Base-by-base conservation (phyloP, 129 eudicot genomes). In the Saussurea involucrata region DNA sequence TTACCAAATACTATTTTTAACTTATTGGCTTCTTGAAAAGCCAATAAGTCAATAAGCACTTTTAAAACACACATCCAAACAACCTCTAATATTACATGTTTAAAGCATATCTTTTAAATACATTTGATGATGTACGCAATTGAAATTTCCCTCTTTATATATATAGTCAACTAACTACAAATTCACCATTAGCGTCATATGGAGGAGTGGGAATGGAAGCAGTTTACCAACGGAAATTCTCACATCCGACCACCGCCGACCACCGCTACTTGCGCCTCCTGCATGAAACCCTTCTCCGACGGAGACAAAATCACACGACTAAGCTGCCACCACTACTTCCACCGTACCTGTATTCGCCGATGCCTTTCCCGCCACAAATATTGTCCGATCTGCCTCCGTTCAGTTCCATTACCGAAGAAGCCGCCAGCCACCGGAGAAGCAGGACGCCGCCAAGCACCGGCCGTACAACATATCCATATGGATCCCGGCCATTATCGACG, bases 311-410 rank as follows among this genome's bases (percentile, higher is more conserved):
- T 78, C 63, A 69, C 24, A 34, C 29, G 69, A 20, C 46, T 78
- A 25, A 69, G 76, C 1, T 69, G 76, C 37, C 28, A 9, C 68
- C 82, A 78, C 64, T 69, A 25, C 46, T 78, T 69, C 63, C 82
- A 78, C 44, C 63, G 76, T 58, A 2, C 18, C 4, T 78, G 82
- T 28, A 69, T 78, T 13, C 67, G 57, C 31, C 70, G 46, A 11
- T 78, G 82, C 71, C 28, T 69, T 36, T 69, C 24, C 1, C 6
- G 46, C 60, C 40, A 69, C 42, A 58, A 36, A 17, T 58, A 32
- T 0, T 78, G 76, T 13, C 82, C 82, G 4, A 69, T 70, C 44
- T 78, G 82, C 76, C 63, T 74, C n/a, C 37, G 40, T 69, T 46
- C 25, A 1, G 24, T 22, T 76, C 25, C 0, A 10, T 10, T 24